Evolutionary conservation across 257 asterid genomes (phyloP), one percentile per base, ranked within the genome.

Genomic region (Plantago elongata): DNA sequence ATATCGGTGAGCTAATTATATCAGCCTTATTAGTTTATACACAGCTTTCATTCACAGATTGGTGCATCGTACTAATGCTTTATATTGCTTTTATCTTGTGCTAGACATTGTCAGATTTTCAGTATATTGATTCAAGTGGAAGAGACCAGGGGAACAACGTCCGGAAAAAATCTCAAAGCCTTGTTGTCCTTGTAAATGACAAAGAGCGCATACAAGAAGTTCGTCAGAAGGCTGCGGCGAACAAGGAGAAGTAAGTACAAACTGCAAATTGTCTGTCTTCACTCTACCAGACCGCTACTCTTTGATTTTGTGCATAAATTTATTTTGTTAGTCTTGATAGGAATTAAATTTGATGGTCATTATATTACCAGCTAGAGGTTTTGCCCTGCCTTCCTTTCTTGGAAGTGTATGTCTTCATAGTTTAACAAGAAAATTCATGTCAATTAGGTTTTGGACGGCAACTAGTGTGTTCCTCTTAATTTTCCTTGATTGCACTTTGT

Each of bases 81-180:
- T 64, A 55, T 75, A 42, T 62, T 62, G 45, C 66, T 59, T 34
- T 65, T 66, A 60, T 68, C 57, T 63, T 71, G 71, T 67, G 69
- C 49, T 69, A 93, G 99, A 89, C 89, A 34, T 74, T 93, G 83
- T 85, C 95, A 38, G 95, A 93, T 71, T 93, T 93, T 76, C 99
- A 93, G 73, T 89, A 83, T 67, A 85, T 89, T 44, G 96, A 93
- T 82, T 89, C 99, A 61, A 83, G 84, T 69, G 99, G 95, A 69
- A 85, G 79, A 69, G 99, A 93, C 76, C 99, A 93, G 78, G 97
- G 99, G 45, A 87, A 71, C 77, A 85, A 87, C 81, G 96, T 93
- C 27, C 80, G 99, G 66, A 93, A 81, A 84, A 93, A 93, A 81
- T 85, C 96, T 74, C 99, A 93, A 73, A 75, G 87, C 77, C 84